Evolutionary conservation across 2,329 filamentous ascomycete genomes (phyloP), one percentile per base, ranked within the genome.

Genomic region (Arthrobotrys entomopaga): DNA sequence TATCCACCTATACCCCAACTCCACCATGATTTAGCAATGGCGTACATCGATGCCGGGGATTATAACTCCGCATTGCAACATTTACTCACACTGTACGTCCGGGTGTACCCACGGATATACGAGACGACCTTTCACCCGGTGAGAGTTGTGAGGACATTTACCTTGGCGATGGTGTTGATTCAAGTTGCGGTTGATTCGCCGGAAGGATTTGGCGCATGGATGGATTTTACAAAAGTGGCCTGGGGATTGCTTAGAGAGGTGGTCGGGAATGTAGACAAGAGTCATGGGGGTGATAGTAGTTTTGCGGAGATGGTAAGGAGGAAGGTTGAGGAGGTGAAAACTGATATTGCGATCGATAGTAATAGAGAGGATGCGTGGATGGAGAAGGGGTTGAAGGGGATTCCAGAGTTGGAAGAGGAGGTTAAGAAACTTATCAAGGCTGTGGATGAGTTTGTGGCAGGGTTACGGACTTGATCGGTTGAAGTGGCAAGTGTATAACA

Each of bases 1-100:
- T 82, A 83, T 15, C 87, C 89, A 73, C 88, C 88, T 0, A 84
- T 85, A 40, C 82, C 86, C 0, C 82, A 84, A 13, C 77, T 88
- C 0, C 83, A 87, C 7, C 83, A 87, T 66, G 84, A 86, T 40
- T 78, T 87, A 4, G 84, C 87, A 50, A 80, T 85, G 3, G 81
- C 82, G 8, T 80, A 86, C 2, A 81, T 88, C 13, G 79, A 82
- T 0, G 78, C 78, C 0, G 80, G 81, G 10, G 79, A 83, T 5
- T 86, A 83, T 71, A 80, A 81, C n/a, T 77, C 80, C 4, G 86
- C 86, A 2, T 84, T 86, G 76, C 78, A 83, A 2, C 84, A 88
- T 3, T 83, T 83, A 3, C 81, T 85, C 1, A 84, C 86, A 65
- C 82, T 84, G 1, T 85, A 87, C 76, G 81, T 84, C 57, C 79